Percentiles rank a stretch among this genome's conserved stretches.
Evolutionary conservation across 306 rosid genomes (phyloP).

Genomic region (Dalbergia cultrata): DNA sequence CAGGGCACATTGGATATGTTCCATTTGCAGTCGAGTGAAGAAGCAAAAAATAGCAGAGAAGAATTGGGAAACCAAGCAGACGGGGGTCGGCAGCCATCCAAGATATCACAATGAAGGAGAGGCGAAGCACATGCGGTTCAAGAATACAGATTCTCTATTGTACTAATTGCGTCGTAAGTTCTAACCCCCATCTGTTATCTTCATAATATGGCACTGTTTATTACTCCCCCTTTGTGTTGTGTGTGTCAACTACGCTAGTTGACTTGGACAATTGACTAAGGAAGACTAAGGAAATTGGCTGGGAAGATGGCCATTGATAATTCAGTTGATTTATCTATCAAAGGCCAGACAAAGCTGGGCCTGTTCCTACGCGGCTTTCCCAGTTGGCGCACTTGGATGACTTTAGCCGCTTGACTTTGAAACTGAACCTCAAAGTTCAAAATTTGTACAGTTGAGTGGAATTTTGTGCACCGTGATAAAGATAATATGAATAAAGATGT

Average conservation of each 20-base stretch:
- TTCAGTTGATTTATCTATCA: not conserved
- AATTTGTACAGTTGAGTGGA: not conserved
- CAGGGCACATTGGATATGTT: too few relatives aligned
- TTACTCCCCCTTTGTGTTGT: not conserved
- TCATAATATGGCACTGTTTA: not conserved
- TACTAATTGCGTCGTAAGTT: too few relatives aligned
- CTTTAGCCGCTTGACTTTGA: not conserved
- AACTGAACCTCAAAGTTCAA: not conserved
- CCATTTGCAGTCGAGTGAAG: slow-evolving; percentile 30
- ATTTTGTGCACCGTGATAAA: not conserved
- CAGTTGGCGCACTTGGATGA: not conserved
- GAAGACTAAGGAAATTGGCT: slow-evolving; percentile 27
- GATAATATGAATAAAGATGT: not conserved
- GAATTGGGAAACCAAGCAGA: slow-evolving; percentile 1
- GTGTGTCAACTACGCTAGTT: slow-evolving; percentile 43
- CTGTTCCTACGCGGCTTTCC: too few relatives aligned
- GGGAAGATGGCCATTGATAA: slow-evolving; percentile 1
- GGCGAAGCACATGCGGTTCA: not conserved
- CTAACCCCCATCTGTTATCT: not conserved
- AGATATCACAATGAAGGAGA: not conserved
- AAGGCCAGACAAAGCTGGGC: too few relatives aligned
- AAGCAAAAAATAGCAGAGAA: slow-evolving; percentile 27
- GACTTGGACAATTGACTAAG: slow-evolving; percentile 34
- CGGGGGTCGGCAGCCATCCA: not conserved
- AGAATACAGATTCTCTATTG: not conserved